phyloP scores from a whole-genome alignment of 768 basidiomycete species.

The Boletellus ananas region DNA sequence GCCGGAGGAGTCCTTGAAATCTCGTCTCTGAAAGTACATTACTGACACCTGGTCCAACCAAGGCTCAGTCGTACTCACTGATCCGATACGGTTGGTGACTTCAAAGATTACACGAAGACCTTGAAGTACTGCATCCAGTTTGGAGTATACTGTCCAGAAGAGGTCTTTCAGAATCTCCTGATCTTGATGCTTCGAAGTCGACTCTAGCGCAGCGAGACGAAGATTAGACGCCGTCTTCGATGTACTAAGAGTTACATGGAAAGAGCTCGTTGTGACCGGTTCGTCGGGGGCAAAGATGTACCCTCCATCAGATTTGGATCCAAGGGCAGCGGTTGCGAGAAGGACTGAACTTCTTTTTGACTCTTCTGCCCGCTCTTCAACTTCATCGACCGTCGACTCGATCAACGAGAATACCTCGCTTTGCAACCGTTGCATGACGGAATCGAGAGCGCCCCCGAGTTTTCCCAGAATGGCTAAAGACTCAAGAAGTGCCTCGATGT shows the following conservation, averaged over 20 bases:
- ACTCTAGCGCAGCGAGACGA: slow-evolving; percentile 70
- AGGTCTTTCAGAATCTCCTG: slow-evolving; percentile 86
- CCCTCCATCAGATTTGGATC: slow-evolving; percentile 46
- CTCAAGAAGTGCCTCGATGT: slow-evolving; percentile 90
- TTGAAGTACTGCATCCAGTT: slow-evolving; percentile 90
- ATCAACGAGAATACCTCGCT: slow-evolving; percentile 82
- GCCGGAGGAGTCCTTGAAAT: slow-evolving; percentile 85
- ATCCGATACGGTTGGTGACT: slow-evolving; percentile 85
- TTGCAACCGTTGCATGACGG: slow-evolving; percentile 75
- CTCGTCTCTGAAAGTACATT: slow-evolving; percentile 58
- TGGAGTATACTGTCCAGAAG: slow-evolving; percentile 97
- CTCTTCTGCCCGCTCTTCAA: slow-evolving; percentile 85
- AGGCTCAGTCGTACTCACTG: slow-evolving; percentile 50
- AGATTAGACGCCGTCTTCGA: slow-evolving; percentile 49
- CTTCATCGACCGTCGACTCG: slow-evolving; percentile 85
- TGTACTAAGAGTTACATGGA: slow-evolving; percentile 25
- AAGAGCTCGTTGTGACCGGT: slow-evolving; percentile 13
- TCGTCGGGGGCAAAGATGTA: slow-evolving; percentile 44
- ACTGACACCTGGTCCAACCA: not conserved
- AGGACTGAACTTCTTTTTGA: slow-evolving; percentile 49
- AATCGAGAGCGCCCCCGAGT: slow-evolving; percentile 79
- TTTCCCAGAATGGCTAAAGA: slow-evolving; percentile 90
- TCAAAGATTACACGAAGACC: slow-evolving; percentile 88
- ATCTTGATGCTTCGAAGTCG: slow-evolving; percentile 65
- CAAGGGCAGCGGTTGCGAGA: slow-evolving; percentile 33